Evolutionary conservation across 306 rosid genomes (phyloP), one percentile per base, ranked within the genome.

Genomic region (Clitoria ternatea): DNA sequence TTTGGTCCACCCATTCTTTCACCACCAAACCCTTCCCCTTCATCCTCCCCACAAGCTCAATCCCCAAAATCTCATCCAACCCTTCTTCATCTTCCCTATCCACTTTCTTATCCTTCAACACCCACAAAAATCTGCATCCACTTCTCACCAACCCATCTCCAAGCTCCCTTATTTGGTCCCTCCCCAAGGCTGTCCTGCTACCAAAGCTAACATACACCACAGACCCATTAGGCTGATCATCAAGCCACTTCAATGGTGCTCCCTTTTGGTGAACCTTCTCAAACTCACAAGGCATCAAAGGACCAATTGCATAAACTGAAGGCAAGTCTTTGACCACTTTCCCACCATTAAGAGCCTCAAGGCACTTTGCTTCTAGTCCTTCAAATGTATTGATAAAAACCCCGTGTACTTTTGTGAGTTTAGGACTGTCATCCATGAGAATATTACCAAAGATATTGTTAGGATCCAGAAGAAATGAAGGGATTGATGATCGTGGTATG

Each of bases 161-260:
- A 1, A 85, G 20, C 74, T 89, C 96, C 45, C 64, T 81, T 13
- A 77, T 77, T 61, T 89, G 96, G 0, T 79, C 73, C 11, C 83
- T 74, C 1, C 66, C 78, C 26, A 75, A 17, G 9, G 87, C 72
- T 0, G 77, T 79, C 26, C 81, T 70, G 22, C 90, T 89, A 0
- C 89, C 90, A 65, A 87, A 89, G 68, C 89, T 49, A 7, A 76
- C 82, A 30, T 66, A 85, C 19, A 89, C 84, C 3, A 89, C 92
- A 9, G 90, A 84, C 1, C 62, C 80, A 3, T 11, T 32, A 7
- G 82, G 70, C 18, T 74, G 83, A 3, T 59, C 61, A 19, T 86
- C 78, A 10, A 89, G 84, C 88, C 91, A 89, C 40, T 53, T 19
- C 50, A 49, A 3, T 33, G n/a, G n/a, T 14, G 49, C 17, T 18